phyloP scores from a whole-genome alignment of 2,329 filamentous ascomycete genomes.

The Colletotrichum tamarilloi region DNA sequence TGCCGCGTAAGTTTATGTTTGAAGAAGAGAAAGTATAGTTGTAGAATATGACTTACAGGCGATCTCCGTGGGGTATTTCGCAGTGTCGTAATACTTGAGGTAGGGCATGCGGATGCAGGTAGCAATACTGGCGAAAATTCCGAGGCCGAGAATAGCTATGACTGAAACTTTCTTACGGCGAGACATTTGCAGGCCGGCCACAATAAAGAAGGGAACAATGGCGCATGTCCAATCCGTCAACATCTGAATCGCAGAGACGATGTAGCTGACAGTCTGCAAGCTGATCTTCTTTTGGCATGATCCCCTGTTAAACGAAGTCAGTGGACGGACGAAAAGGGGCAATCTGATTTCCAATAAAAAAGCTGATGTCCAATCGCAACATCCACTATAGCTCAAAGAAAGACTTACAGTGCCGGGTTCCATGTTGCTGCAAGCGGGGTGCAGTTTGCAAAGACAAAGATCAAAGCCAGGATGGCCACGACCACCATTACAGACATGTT shows the following conservation, averaged over 20 bases:
- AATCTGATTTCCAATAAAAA: too few relatives aligned
- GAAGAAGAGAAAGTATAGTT: too few relatives aligned
- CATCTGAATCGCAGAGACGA: slow-evolving; percentile 39
- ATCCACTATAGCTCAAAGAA: background rate
- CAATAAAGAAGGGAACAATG: slow-evolving; percentile 44
- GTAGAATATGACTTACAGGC: background rate
- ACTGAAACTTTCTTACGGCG: slow-evolving; percentile 37
- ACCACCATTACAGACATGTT: slow-evolving; percentile 36
- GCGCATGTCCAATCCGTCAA: slow-evolving; percentile 43
- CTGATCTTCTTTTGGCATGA: slow-evolving; percentile 18
- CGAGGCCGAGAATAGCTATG: slow-evolving; percentile 11
- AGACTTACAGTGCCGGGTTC: slow-evolving; percentile 37
- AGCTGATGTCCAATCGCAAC: too few relatives aligned
- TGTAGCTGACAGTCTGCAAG: slow-evolving; percentile 35
- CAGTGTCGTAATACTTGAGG: slow-evolving; percentile 18
- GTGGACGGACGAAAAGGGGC: background rate
- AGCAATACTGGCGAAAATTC: slow-evolving; percentile 5
- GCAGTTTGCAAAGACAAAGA: slow-evolving; percentile 38
- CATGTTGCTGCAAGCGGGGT: slow-evolving; percentile 37
- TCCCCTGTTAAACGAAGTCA: slow-evolving; percentile 12
- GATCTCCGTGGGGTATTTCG: slow-evolving; percentile 1
- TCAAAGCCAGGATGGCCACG: slow-evolving; percentile 26
- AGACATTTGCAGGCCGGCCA: slow-evolving; percentile 42
- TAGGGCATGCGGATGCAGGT: slow-evolving; percentile 12
- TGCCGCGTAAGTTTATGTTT: background rate